Evolutionary conservation across 192 early-diverging fungal genomes (phyloP).

Genomic region (Polychytrium aggregatum): DNA sequence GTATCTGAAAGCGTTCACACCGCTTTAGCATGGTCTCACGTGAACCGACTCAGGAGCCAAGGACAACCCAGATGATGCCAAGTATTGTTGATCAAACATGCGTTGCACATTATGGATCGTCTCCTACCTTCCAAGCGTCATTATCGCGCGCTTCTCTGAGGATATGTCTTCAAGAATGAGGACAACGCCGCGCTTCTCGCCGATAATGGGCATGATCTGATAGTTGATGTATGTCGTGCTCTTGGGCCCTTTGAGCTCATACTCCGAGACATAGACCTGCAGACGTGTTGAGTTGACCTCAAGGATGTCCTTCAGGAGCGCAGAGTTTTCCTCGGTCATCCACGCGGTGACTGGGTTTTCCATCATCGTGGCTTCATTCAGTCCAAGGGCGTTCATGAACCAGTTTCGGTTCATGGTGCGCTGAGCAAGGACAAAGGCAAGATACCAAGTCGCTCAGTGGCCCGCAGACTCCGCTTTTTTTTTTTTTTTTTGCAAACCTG

Average conservation of each 20-base stretch:
- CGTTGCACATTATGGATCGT: too few species aligned
- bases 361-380: conserved; percentile 16
- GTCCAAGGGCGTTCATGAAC: conserved; percentile 20
- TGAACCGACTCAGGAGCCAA: too few species aligned
- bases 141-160: conserved; percentile 38
- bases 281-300: conserved; percentile 14
- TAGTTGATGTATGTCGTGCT: conserved; percentile 23
- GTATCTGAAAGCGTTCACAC: conserved; percentile 18
- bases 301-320: conserved; percentile 27
- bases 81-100: conserved; percentile 2
- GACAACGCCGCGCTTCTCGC: conserved; percentile 27
- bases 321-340: conserved; percentile 22
- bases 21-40: too few species aligned
- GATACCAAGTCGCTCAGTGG: too few species aligned
- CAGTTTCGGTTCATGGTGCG: conserved; percentile 25
- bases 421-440: too few species aligned
- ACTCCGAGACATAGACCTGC: conserved; percentile 16
- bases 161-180: conserved; percentile 40
- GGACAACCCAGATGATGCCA: too few species aligned
- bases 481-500: too few species aligned
- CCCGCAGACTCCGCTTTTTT: too few species aligned
- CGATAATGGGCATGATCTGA: conserved; percentile 29
- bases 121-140: conserved; percentile 38
- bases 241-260: conserved; percentile 21
- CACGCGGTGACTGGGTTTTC: conserved; percentile 21